A percentile compares a stretch with the other conserved stretches of the same genome.
phyloP scores from a whole-genome alignment of 257 asterid genomes.

The Scutellaria minor region DNA sequence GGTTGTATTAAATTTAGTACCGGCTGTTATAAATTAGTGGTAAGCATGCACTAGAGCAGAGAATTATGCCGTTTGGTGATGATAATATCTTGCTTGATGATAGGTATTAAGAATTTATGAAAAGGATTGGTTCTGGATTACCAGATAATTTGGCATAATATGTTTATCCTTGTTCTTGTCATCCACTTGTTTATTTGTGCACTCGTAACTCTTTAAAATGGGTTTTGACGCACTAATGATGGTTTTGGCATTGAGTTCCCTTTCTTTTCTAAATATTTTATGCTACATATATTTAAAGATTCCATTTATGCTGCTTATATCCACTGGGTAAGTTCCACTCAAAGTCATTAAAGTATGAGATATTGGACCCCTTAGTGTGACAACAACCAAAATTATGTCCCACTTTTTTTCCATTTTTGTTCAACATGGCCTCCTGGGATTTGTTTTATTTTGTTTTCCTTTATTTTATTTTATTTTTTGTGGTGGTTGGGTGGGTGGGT shows the following conservation, averaged over 20 bases:
- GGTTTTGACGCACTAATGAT: constrained; percentile 36
- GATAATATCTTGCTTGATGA: constrained; percentile 17
- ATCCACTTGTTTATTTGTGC: constrained; percentile 44
- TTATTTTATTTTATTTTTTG: neutral
- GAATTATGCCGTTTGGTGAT: constrained; percentile 2
- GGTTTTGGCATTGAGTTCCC: constrained; percentile 31
- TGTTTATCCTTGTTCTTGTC: constrained; percentile 24
- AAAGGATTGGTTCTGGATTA: constrained; percentile 30
- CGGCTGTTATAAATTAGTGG: neutral
- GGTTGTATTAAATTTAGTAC: neutral
- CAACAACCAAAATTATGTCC: constrained; percentile 34
- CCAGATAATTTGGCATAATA: constrained; percentile 20
- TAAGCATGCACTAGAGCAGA: neutral
- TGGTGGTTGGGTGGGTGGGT: too few species aligned
- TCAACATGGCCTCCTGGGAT: constrained; percentile 2
- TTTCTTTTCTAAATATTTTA: constrained; percentile 21
- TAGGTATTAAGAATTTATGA: constrained; percentile 25
- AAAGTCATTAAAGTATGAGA: constrained; percentile 32
- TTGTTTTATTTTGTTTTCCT: neutral
- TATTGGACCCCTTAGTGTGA: constrained; percentile 33
- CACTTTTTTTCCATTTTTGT: constrained; percentile 20
- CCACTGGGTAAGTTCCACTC: constrained; percentile 47
- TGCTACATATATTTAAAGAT: constrained; percentile 37
- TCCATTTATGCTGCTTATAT: constrained; percentile 42
- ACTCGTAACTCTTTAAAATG: constrained; percentile 17